These are phyloP conservation scores for Boletales sp. DNA, from an alignment of 768 basidiomycete species.

Conservation along the genomic window DNA sequence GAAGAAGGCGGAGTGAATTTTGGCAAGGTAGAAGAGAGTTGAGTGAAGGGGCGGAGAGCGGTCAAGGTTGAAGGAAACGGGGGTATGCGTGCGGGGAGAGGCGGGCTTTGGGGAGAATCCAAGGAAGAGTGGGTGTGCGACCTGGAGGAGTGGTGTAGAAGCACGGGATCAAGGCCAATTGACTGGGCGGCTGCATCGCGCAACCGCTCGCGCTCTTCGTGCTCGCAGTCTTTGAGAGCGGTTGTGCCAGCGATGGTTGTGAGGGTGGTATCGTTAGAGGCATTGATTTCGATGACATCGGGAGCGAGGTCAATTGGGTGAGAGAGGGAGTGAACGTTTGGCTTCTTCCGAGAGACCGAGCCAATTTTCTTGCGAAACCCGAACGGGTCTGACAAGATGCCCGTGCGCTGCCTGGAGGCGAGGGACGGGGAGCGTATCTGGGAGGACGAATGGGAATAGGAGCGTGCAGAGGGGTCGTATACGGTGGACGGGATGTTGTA, in stretches of 20 bases:
- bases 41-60: slow-evolving; percentile 48
- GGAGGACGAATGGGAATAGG: slow-evolving; percentile 5
- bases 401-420: slow-evolving; percentile 37
- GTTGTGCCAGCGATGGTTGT: slow-evolving; percentile 21
- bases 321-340: slow-evolving; percentile 21
- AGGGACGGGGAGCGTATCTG: slow-evolving; percentile 5
- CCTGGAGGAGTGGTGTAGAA: slow-evolving; percentile 37
- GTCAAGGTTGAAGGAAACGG: slow-evolving; percentile 59
- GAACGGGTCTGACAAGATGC: slow-evolving; percentile 49
- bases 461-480: slow-evolving; percentile 9
- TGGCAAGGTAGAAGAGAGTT: slow-evolving; percentile 52
- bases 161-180: slow-evolving; percentile 60
- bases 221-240: slow-evolving; percentile 47
- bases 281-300: slow-evolving; percentile 71
- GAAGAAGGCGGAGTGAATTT: slow-evolving; percentile 69
- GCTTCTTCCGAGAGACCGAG: slow-evolving; percentile 36
- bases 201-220: slow-evolving; percentile 71
- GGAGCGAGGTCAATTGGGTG: slow-evolving; percentile 47
- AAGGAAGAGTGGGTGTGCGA: slow-evolving; percentile 11
- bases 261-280: slow-evolving; percentile 29
- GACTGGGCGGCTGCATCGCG: slow-evolving; percentile 73
- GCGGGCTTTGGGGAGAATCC: slow-evolving; percentile 15
- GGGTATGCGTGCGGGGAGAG: slow-evolving; percentile 32
- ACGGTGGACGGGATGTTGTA: slow-evolving; percentile 11
- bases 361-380: slow-evolving; percentile 43